Evolutionary conservation across 495 filamentous ascomycete genomes (phyloP), one percentile per base, ranked within the genome.

Genomic region (Aspergillus kassunensis): DNA sequence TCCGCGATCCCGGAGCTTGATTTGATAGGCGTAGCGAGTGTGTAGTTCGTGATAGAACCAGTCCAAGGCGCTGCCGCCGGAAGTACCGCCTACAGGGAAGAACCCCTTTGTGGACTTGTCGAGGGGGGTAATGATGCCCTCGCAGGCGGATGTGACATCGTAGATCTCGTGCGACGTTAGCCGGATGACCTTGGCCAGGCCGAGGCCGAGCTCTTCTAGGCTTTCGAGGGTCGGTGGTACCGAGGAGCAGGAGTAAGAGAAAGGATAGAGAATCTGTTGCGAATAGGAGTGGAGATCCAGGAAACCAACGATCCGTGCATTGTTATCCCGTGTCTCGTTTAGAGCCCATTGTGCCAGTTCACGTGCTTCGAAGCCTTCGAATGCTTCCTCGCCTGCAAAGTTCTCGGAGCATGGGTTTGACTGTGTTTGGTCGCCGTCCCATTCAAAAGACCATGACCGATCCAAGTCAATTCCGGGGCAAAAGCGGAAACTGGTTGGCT

Each of bases 221-320:
- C 91, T 95, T 67, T 98, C 93, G 12, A 90, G 78, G 29, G 89
- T 88, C 0, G 92, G 93, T 16, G 93, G 92, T 30, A 81, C 72
- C 6, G 76, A 71, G 6, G 74, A 71, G 71, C 93, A 98, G 25
- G 85, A 87, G 69, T 87, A 96, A 2, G 90, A 83, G 68, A 92
- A 97, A 0, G 93, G 93, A 63, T 92, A 96, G 9, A 97, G 76
- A 23, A 98, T 84, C 69, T 97, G 89, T 69, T 98, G 92, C 16
- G 90, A 92, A 70, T 98, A 98, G 21, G 89, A 93, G 63, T 98
- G 93, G 24, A 98, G 75, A 68, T 98, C 93, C 16, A 98, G 70
- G 51, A 95, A 88, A 2, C 83, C 90, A 12, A 89, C 80, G 53
- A 98, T 86, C 24, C 85, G 76, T 11, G 81, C 79, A 29, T 82